These are phyloP conservation scores for Debaryomycetaceae sp. DNA, from an alignment of 1,139 yeast species.

Conservation along the genomic window DNA sequence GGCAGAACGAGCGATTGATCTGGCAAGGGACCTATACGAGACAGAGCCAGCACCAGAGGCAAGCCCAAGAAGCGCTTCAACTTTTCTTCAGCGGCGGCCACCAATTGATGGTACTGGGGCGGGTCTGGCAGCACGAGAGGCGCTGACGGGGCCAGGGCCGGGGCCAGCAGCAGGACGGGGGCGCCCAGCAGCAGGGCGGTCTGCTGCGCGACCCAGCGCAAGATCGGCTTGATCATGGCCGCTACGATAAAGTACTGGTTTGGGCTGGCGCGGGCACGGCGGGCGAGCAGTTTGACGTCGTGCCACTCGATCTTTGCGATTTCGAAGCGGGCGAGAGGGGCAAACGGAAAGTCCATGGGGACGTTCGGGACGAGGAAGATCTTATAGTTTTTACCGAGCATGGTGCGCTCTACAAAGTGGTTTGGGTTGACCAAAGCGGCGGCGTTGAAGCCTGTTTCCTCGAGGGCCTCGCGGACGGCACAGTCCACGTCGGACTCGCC, in stretches of 20 bases:
- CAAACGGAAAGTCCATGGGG: constrained; percentile 64
- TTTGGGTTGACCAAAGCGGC: constrained; percentile 53
- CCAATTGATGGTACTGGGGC: too few relatives aligned
- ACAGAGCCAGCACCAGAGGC: too few relatives aligned
- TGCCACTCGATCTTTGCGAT: constrained; percentile 48
- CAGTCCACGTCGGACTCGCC: constrained; percentile 86
- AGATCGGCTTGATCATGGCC: constrained; percentile 51
- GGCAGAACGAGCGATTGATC: too few relatives aligned
- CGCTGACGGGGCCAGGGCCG: too few relatives aligned
- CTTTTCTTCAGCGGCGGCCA: too few relatives aligned
- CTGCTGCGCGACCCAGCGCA: constrained; percentile 43
- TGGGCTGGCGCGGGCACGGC: constrained; percentile 27
- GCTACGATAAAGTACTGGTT: constrained; percentile 46
- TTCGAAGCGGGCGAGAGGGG: constrained; percentile 80
- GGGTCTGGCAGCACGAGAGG: too few relatives aligned
- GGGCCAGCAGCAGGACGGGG: too few relatives aligned
- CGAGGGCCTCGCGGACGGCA: constrained; percentile 88
- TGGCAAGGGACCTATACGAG: too few relatives aligned
- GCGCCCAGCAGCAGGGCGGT: too few relatives aligned
- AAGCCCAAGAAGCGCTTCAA: too few relatives aligned
- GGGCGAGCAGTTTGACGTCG: constrained; percentile 26
- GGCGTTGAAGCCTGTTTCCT: constrained; percentile 92
- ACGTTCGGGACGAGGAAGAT: constrained; percentile 71
- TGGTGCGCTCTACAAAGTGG: constrained; percentile 72
- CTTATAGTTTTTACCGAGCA: constrained; percentile 76